Conservation (phyloP, 1,139 yeast species). For the Citeromyces hawaiiensis region DNA sequence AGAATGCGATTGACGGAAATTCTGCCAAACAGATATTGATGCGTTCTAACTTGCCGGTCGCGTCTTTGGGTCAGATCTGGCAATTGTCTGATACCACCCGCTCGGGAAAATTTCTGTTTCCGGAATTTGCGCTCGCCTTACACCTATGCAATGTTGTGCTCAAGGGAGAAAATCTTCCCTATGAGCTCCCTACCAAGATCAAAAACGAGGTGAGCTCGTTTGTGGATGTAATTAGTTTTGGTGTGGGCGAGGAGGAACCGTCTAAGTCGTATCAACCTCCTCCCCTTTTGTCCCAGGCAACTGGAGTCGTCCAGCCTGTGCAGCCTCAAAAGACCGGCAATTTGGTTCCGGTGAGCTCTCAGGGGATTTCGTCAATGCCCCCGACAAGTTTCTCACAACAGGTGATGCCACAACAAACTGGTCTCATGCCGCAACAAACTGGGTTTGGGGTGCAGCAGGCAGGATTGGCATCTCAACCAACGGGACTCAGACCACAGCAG, state of each 20-base stretch:
- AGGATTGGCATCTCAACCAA: constrained; percentile 10
- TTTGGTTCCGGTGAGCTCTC: constrained; percentile 1
- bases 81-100: constrained; percentile 76
- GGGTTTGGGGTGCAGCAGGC: too few species aligned
- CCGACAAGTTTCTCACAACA: constrained; percentile 4
- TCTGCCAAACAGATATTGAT: constrained; percentile 69
- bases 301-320: constrained; percentile 12
- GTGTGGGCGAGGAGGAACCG: constrained; percentile 24
- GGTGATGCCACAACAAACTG: constrained; percentile 6
- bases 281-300: constrained; percentile 16
- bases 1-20: constrained; percentile 64
- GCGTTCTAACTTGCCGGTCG: constrained; percentile 69
- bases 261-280: constrained; percentile 15
- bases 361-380: background rate
- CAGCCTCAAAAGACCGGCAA: constrained; percentile 2
- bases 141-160: constrained; percentile 73
- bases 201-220: constrained; percentile 75
- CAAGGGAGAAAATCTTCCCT: constrained; percentile 70
- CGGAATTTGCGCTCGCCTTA: constrained; percentile 90
- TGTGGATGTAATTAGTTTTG: constrained; percentile 79
- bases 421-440: constrained; percentile 11
- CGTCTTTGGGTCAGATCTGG: constrained; percentile 82
- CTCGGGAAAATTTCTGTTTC: constrained; percentile 77
- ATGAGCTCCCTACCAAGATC: constrained; percentile 55
- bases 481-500: constrained; percentile 14